Conservation (phyloP, 306 rosid genomes). For the Quercus bicolor region DNA sequence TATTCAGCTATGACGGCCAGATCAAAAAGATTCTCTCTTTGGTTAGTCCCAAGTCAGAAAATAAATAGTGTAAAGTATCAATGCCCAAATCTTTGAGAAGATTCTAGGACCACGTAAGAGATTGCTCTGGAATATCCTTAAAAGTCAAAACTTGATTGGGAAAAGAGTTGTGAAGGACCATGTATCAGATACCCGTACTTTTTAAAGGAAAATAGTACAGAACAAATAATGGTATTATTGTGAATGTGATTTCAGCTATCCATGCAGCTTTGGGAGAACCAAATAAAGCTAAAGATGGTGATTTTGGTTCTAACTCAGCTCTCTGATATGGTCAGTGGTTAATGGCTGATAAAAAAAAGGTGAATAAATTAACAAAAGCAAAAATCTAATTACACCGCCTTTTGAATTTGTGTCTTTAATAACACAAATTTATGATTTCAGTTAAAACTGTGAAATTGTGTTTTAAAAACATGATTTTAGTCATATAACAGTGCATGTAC, state of each 20-base stretch:
- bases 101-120: not conserved
- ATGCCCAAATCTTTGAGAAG: not conserved
- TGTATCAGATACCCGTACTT: not conserved
- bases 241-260: not conserved
- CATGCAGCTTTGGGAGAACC: not conserved
- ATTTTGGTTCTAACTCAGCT: too few relatives aligned
- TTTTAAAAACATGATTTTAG: too few relatives aligned
- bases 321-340: not conserved
- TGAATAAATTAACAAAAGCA: too few relatives aligned
- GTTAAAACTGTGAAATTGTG: too few relatives aligned
- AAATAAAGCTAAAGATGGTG: not conserved
- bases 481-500: too few relatives aligned
- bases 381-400: too few relatives aligned
- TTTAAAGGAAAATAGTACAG: not conserved
- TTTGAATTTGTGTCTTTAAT: too few relatives aligned
- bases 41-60: too few relatives aligned
- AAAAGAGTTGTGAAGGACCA: not conserved
- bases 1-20: too few relatives aligned
- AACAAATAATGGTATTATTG: not conserved
- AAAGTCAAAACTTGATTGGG: not conserved
- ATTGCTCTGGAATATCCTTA: not conserved
- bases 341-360: not conserved
- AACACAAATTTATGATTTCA: too few relatives aligned
- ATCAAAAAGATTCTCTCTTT: too few relatives aligned
- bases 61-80: not conserved